These are phyloP conservation scores for Lantana camara DNA, from an alignment of 257 asterid genomes.

Conservation along the genomic window DNA sequence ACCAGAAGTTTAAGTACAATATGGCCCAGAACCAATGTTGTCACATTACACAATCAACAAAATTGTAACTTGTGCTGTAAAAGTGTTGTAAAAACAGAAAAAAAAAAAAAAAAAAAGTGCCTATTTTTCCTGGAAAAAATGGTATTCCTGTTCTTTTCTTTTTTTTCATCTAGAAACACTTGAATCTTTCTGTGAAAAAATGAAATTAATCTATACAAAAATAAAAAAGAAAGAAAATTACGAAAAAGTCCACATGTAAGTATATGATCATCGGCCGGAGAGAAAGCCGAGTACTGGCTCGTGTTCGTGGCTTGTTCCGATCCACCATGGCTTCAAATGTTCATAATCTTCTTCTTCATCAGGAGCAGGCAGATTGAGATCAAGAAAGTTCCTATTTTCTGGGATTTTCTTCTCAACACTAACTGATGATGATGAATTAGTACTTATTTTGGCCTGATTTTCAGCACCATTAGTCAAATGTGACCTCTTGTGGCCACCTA, in stretches of 20 bases:
- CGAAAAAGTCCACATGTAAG: neutral
- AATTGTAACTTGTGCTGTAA: slow-evolving; percentile 1
- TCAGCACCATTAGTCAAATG: slow-evolving; percentile 45
- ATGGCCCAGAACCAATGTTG: neutral
- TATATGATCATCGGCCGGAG: slow-evolving; percentile 25
- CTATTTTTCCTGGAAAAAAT: neutral
- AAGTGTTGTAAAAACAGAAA: neutral
- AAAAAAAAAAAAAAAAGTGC: neutral
- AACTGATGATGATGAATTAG: slow-evolving; percentile 34
- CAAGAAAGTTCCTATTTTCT: slow-evolving; percentile 60
- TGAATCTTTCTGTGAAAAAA: slow-evolving; percentile 25
- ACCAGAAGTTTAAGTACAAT: neutral
- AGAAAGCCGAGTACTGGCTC: slow-evolving; percentile 49
- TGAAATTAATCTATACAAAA: slow-evolving; percentile 48
- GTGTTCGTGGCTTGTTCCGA: slow-evolving; percentile 19
- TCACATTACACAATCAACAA: slow-evolving; percentile 6
- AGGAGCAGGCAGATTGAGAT: slow-evolving; percentile 89
- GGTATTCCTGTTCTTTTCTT: too few relatives aligned
- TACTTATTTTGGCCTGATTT: slow-evolving; percentile 33
- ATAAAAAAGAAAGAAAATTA: neutral
- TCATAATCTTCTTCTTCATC: slow-evolving; percentile 64
- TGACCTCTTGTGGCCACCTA: slow-evolving; percentile 90
- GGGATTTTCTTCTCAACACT: slow-evolving; percentile 31
- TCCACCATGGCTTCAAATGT: slow-evolving; percentile 64
- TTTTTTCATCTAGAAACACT: neutral